Evolutionary conservation across 805 yeast species (phyloP), one percentile per base, ranked within the genome.

Genomic region (Teunomyces cretensis): DNA sequence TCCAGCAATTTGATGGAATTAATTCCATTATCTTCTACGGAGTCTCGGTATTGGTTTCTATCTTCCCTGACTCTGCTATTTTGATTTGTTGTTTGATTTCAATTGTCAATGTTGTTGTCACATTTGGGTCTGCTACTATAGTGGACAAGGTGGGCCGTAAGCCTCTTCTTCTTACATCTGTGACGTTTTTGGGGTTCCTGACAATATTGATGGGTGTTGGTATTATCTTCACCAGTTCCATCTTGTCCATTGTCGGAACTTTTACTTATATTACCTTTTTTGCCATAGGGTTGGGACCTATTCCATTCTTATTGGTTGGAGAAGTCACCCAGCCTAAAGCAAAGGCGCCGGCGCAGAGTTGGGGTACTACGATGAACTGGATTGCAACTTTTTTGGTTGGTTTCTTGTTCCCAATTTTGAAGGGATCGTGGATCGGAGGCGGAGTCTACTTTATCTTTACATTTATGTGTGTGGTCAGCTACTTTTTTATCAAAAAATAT

Each of bases 11-110:
- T 46, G 83, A 89, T 55, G 99, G 99, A 28, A 88, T 94, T 60
- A 94, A 94, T 63, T 82, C 96, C 1, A 89, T 94, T 48, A 81
- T 94, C 15, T 88, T 92, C 61, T 94, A 92, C 62, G 99, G 99
- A 4, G 97, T 92, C 4, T 80, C 88, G 11, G 86, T 92, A 1
- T 71, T 94, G 42, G 73, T 83, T n/a, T 69, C 79, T 6, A 68
- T 86, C 4, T 76, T 89, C 50, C 97, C 98, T 1, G 67, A 78
- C 9, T 73, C 79, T 44, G 84, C 97, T 1, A 79, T 86, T 4
- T 54, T 76, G 8, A 79, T 91, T 53, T 92, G 91, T 58, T 83
- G 92, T 55, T 61, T 81, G 41, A 84, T 94, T 28, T 87, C 97
- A 2, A 53, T 84, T 0, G 76, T 85, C 4, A 92, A 92, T 61